Base-by-base conservation (phyloP, 148 eudicot genomes). In the Oxyria digyna region DNA sequence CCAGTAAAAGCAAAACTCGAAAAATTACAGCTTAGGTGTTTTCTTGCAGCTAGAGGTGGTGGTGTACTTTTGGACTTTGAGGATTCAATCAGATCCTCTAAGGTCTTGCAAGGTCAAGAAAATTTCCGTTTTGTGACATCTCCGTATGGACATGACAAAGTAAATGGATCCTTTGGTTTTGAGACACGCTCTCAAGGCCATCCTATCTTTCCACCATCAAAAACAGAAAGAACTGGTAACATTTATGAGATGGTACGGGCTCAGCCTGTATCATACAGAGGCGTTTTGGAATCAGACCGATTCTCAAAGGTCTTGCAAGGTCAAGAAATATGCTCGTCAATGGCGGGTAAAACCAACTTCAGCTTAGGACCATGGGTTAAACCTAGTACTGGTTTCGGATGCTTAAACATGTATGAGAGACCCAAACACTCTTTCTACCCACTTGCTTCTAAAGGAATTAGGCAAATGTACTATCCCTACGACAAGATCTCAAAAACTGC, bases 41-140 rank as follows among this genome's bases (percentile, higher is more conserved):
- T 52, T 52, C 59, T 52, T 52, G 59, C 59, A 52, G 67, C 23
- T 63, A 10, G 37, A 29, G 67, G 40, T 7, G 73, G 77, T 71
- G 81, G 45, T 74, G 81, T 88, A 65, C 67, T 77, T 74, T 82
- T 81, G 76, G 96, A 91, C 92, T 88, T 78, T 73, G 86, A 85
- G 92, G 89, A 81, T 50, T 54, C 31, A 54, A 40, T 81, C 46
- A 78, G 91, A 84, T 85, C 90, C 90, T 83, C 88, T 67, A 85
- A 85, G 97, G 97, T 91, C 96, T 91, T 91, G 97, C 96, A 91
- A 91, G 96, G 96, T 91, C 97, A 91, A 88, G 97, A 91, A 91
- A 91, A 88, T 73, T 4, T 81, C 29, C 81, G 85, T 87, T 84
- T 81, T 31, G 67, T 79, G 66, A 82, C 92, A 81, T 82, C 84